Evolutionary conservation across 1,139 yeast genomes (phyloP).

Genomic region (Taphrina wiesneri): DNA sequence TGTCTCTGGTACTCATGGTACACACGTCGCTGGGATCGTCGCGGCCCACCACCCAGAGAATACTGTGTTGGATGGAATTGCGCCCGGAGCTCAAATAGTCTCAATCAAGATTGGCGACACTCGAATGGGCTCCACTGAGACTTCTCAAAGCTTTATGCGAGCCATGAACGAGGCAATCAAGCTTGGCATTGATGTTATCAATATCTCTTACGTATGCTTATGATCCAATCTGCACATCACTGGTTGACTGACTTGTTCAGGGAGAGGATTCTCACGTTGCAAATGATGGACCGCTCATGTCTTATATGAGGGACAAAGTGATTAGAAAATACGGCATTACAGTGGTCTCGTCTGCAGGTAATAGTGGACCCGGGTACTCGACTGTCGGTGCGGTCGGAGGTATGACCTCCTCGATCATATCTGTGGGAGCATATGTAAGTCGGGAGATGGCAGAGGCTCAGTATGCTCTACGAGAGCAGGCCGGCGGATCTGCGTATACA

Average conservation of each 20-base stretch:
- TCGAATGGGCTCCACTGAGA: constrained; percentile 37
- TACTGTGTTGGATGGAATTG: constrained; percentile 35
- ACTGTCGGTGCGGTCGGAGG: constrained; percentile 38
- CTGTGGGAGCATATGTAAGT: constrained; percentile 38
- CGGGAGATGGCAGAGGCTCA: constrained; percentile 36
- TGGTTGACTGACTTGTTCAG: not conserved
- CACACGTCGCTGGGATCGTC: constrained; percentile 38
- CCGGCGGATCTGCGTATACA: constrained; percentile 34
- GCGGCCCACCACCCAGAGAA: constrained; percentile 35
- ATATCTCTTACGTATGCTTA: constrained; percentile 33
- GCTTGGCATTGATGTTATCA: constrained; percentile 35
- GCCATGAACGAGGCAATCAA: constrained; percentile 36
- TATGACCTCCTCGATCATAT: constrained; percentile 35
- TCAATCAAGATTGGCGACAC: constrained; percentile 38
- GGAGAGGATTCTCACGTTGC: constrained; percentile 37
- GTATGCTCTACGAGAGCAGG: constrained; percentile 35
- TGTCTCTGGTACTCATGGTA: constrained; percentile 37
- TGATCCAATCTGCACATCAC: not conserved
- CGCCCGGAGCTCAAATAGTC: constrained; percentile 38
- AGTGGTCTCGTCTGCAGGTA: constrained; percentile 37
- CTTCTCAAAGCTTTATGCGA: constrained; percentile 36
- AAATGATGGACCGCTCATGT: constrained; percentile 35
- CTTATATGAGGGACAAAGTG: constrained; percentile 34
- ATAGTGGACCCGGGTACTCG: constrained; percentile 36
- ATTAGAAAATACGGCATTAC: constrained; percentile 32